Conservation (phyloP, 2,329 filamentous ascomycete genomes). For the Botrytis tulipae region DNA sequence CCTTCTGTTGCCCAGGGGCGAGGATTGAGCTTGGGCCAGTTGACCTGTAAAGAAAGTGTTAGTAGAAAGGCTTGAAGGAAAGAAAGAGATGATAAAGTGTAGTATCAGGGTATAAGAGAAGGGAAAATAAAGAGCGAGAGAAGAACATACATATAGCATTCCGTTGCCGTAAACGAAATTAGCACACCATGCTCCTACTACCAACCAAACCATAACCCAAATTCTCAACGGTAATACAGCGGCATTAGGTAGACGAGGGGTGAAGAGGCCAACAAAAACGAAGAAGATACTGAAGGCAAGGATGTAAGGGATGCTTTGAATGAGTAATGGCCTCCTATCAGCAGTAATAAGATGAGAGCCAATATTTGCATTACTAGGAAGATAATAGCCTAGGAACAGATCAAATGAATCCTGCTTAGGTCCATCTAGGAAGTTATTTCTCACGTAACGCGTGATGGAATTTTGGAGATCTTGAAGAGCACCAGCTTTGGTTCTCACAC, state of each 20-base stretch:
- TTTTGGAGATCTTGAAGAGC: constrained; percentile 85
- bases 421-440: constrained; percentile 93
- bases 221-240: constrained; percentile 78
- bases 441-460: constrained; percentile 82
- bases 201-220: constrained; percentile 76
- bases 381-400: constrained; percentile 84
- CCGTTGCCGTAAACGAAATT: constrained; percentile 81
- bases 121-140: neutral
- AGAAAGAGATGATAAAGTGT: neutral
- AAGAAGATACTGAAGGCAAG: constrained; percentile 76
- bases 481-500: constrained; percentile 80
- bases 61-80: neutral
- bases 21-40: constrained; percentile 96
- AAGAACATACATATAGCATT: constrained; percentile 81
- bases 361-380: constrained; percentile 67
- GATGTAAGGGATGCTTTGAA: constrained; percentile 92
- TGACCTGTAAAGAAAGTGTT: constrained; percentile 60
- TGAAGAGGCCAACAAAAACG: constrained; percentile 71
- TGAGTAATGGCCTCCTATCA: constrained; percentile 79
- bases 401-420: constrained; percentile 95
- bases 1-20: constrained; percentile 83
- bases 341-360: constrained; percentile 69
- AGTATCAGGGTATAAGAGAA: neutral
- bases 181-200: constrained; percentile 66
- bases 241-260: constrained; percentile 67